Evolutionary conservation across 2,329 filamentous ascomycete genomes (phyloP).

Genomic region (Pyricularia grisea): DNA sequence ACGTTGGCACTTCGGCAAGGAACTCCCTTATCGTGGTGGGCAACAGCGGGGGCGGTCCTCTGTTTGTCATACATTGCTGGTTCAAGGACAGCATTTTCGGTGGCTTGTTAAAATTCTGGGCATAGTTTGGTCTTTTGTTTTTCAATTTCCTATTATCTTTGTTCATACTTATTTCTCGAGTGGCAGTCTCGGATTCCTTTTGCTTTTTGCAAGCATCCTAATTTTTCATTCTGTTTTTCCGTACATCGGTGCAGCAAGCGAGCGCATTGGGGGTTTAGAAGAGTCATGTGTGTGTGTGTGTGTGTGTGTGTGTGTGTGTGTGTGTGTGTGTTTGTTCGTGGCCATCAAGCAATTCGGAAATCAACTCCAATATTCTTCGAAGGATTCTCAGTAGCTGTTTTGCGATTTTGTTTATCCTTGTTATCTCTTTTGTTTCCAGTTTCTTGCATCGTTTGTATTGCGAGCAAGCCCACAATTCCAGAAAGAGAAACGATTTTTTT

Average conservation of each 20-base stretch:
- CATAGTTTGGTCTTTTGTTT: not conserved
- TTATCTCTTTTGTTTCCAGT: slow-evolving; percentile 5
- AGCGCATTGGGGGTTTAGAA: not conserved
- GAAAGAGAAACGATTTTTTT: not conserved
- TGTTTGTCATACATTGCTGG: not conserved
- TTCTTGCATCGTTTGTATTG: slow-evolving; percentile 6
- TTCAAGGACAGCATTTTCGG: not conserved
- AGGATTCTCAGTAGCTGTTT: slow-evolving; percentile 4
- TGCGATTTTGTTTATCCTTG: not conserved
- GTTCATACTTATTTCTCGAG: not conserved
- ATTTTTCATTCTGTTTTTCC: not conserved
- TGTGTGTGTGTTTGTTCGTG: too few relatives aligned
- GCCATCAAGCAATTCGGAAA: not conserved
- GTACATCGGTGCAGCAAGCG: not conserved
- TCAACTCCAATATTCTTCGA: not conserved
- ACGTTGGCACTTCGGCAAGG: not conserved
- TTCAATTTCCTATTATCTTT: not conserved
- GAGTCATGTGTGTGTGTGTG: not conserved
- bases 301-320: too few relatives aligned
- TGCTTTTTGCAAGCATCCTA: not conserved
- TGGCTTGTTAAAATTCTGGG: not conserved
- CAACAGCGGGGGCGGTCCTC: not conserved
- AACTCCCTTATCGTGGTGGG: not conserved
- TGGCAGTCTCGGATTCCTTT: not conserved
- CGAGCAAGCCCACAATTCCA: not conserved